Evolutionary conservation across 352 stramenopile species (phyloP), one percentile per base, ranked within the genome.

Genomic region (Achlya hypogyna): DNA sequence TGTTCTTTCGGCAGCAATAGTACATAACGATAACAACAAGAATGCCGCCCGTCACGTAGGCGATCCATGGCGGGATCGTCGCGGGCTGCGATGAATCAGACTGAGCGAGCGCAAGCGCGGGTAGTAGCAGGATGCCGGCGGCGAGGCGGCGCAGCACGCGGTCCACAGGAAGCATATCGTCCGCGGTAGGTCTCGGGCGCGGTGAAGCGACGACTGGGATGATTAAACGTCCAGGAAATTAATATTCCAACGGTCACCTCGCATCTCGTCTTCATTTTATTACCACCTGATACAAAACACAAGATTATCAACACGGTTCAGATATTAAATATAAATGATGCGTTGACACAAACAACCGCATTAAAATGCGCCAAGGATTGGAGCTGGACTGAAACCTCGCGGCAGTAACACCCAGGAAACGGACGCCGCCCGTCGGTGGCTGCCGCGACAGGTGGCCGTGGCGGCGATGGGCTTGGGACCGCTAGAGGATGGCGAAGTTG

Each of bases 21-120:
- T 94, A 94, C 31, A 92, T 76, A 66, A 94, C 91, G 70, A 94
- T 94, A 51, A 94, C 78, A 63, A 94, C 75, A 54, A 94, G 70
- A 32, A 94, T 69, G 1, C 83, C 85, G 62, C 85, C 85, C 14
- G 85, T 94, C 34, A 91, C 79, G 72, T 91, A 94, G 47, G 85
- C 85, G 25, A 94, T 75, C 85, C 85, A 94, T 29, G 82, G 84
- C 14, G 85, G 83, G 12, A 92, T 56, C 49, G 49, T 56, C 25
- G 49, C 49, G 25, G 49, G 49, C 49, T 56, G 49, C 25, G 25
- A 31, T 20, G 49, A 56, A 1, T 56, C 49, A n/a, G 2, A n/a
- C 31, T 38, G 25, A 10, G 49, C 49, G 31, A 12, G n/a, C 12
- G 25, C 49, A 20, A 56, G 49, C 25, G 31, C 49, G 10, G 31